Evolutionary conservation across 2,329 filamentous ascomycete genomes (phyloP), one percentile per base, ranked within the genome.

Genomic region (Catunica adiposa): DNA sequence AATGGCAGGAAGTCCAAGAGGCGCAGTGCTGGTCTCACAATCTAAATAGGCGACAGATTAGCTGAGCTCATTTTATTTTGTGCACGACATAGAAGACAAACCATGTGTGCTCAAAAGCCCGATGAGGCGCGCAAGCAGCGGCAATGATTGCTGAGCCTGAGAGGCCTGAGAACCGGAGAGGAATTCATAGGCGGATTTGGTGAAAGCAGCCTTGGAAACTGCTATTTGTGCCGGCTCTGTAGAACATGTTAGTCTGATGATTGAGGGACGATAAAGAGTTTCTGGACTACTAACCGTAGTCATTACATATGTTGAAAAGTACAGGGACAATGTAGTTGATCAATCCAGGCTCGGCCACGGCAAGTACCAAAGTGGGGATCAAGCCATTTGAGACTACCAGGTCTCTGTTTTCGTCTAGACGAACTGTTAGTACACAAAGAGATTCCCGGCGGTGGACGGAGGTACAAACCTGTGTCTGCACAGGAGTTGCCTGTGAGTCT

Each of bases 231-330:
- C 77, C 3, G 76, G 74, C 60, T 77, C 79, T 82, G 17, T 34
- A 55, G 17, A 17, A 59, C 23, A 26, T 20, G 56, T 65, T 46
- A 66, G 62, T n/a, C n/a, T n/a, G n/a, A n/a, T 20, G 26, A 23
- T 2, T 1, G 3, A 17, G 9, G 4, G 3, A 2, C n/a, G 3
- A n/a, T 38, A 15, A 23, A 2, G 1, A 17, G 6, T 14, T n/a
- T n/a, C 31, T 34, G 47, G 44, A 2, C 23, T 9, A 23, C 71
- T 66, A 63, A 82, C 79, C 77, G 62, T 80, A 82, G 63, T 83
- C 80, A 14, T 82, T 72, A 55, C 78, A 73, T 51, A 81, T 71
- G 62, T 83, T 83, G 65, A 76, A 80, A 3, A 83, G 66, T 6
- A 82, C 80, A 0, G 78, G 76, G 42, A 82, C 72, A 37, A 71